Evolutionary conservation across 2,329 filamentous ascomycete species (phyloP), one percentile per base, ranked within the genome.

Genomic region (Fusarium albidum): DNA sequence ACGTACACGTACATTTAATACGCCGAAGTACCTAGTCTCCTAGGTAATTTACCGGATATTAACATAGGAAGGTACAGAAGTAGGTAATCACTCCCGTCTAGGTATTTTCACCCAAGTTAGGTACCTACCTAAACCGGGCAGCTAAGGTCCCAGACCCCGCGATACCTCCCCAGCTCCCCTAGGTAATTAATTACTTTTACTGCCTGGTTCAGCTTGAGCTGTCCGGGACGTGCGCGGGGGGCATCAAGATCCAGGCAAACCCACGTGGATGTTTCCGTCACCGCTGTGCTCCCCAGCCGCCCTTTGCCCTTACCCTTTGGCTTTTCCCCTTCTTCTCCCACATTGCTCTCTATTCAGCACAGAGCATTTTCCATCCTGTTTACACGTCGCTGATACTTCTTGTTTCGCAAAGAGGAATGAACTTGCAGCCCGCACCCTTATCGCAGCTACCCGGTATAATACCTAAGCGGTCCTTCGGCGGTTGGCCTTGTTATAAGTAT

Each of bases 221-320:
- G 21, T 21, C 7, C 21, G 21, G 21, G 21, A 21, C 21, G 21
- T 21, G 39, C 49, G 28, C 31, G 47, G 40, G 46, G 39, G 42
- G 40, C 44, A 18, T 43, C n/a, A 17, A 38, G 13, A 45, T 32
- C 33, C 39, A 49, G 14, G 18, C 41, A 49, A 42, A 61, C 55
- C 59, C 55, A 63, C 59, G 59, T 62, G 59, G 43, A 63, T 63
- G 44, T 29, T 52, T 50, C 44, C 50, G 59, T 63, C 51, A 60
- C 59, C 55, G 52, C 55, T 49, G 49, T 39, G 38, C 34, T 50
- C 39, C 49, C 32, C 32, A 31, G 59, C 41, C 28, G 29, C 18
- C 21, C 34, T 35, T 21, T 38, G 14, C 11, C 15, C 33, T 5
- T 17, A 15, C 10, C 33, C n/a, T 17, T 37, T 15, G 29, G 10